Conservation (phyloP, 1,284 basidiomycete genomes). For the Ganoderma multipileum region DNA sequence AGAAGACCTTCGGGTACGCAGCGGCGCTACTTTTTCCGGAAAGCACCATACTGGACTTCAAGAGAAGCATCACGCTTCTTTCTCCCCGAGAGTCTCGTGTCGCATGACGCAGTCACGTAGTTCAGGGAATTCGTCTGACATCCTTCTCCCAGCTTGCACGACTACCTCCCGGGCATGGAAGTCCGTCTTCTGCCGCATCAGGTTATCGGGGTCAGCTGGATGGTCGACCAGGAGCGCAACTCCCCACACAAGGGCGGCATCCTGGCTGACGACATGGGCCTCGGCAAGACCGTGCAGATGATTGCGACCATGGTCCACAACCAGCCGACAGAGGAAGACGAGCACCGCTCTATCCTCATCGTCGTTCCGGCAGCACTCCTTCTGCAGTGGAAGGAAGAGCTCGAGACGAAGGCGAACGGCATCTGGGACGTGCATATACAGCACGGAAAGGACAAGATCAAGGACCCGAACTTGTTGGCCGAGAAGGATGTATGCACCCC, state of each 20-base stretch:
- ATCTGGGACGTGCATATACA: slow-evolving; percentile 70
- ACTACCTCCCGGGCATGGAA: slow-evolving; percentile 66
- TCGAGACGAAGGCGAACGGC: slow-evolving; percentile 68
- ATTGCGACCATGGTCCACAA: slow-evolving; percentile 75
- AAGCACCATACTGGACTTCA: neutral
- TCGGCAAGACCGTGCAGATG: slow-evolving; percentile 80
- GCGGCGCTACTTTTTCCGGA: neutral
- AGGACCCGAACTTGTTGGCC: slow-evolving; percentile 49
- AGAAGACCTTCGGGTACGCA: neutral
- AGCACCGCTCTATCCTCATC: slow-evolving; percentile 61
- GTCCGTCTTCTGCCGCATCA: slow-evolving; percentile 76
- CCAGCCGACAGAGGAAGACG: slow-evolving; percentile 53
- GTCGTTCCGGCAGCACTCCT: slow-evolving; percentile 75
- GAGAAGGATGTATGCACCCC: slow-evolving; percentile 57
- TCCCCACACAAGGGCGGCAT: slow-evolving; percentile 70
- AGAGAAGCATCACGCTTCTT: neutral
- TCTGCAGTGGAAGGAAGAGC: slow-evolving; percentile 75
- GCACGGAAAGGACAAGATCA: slow-evolving; percentile 71
- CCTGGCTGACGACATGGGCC: slow-evolving; percentile 92
- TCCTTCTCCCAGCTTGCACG: slow-evolving; percentile 48
- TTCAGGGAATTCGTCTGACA: neutral
- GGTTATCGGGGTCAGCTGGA: slow-evolving; percentile 77
- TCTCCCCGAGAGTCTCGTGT: neutral
- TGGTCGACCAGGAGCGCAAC: slow-evolving; percentile 60
- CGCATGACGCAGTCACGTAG: neutral